Evolutionary conservation across 768 basidiomycete genomes (phyloP).

Genomic region (Hericium rajendrae): DNA sequence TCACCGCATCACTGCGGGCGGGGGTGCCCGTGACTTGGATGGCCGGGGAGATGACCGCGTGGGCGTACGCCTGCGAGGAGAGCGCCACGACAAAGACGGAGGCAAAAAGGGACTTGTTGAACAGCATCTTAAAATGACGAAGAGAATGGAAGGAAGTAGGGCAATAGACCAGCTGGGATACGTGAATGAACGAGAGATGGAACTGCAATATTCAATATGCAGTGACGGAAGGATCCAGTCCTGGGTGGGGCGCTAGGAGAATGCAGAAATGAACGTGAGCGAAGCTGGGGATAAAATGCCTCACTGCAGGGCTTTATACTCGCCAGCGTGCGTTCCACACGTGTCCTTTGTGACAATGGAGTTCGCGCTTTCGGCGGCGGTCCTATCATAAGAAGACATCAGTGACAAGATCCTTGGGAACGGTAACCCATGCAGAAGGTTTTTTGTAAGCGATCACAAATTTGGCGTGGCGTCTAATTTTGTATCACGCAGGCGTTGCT

Average conservation of each 20-base stretch:
- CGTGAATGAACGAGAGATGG: neutral
- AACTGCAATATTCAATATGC: neutral
- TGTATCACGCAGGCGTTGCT: no score
- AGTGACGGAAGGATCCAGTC: neutral
- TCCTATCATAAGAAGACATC: no score
- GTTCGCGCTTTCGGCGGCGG: no score
- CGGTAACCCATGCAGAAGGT: no score
- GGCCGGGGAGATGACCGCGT: slow-evolving; percentile 34
- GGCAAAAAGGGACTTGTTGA: slow-evolving; percentile 20
- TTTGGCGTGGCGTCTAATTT: no score
- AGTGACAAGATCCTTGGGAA: no score
- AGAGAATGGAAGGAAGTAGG: neutral
- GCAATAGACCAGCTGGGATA: neutral
- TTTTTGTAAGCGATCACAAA: no score
- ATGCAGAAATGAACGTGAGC: neutral
- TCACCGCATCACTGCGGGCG: slow-evolving; percentile 20
- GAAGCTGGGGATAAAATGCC: neutral
- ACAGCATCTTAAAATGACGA: slow-evolving; percentile 8
- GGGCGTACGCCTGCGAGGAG: slow-evolving; percentile 32
- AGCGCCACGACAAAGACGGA: slow-evolving; percentile 25
- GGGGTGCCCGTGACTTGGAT: slow-evolving; percentile 25
- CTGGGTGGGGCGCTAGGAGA: neutral
- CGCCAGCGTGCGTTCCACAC: no score
- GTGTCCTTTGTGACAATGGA: no score
- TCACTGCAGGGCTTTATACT: neutral